Conservation (phyloP, 1,284 basidiomycete genomes). For the Melampsora americana region DNA sequence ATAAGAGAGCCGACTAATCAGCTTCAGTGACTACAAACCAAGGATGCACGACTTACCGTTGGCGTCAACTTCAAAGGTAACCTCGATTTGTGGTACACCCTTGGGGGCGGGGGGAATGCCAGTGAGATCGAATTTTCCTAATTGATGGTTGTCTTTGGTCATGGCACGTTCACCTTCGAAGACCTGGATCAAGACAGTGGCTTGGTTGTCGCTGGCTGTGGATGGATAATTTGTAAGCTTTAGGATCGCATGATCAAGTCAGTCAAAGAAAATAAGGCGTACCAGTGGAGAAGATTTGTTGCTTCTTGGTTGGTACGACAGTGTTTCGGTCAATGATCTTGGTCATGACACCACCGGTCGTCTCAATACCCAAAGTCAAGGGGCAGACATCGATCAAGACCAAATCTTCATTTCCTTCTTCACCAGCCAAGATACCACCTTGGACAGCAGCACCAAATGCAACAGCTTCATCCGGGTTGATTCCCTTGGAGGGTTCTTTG, state of each 20-base stretch:
- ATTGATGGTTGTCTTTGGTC: constrained; percentile 96
- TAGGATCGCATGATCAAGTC: not conserved
- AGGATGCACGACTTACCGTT: constrained; percentile 41
- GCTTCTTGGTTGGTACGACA: constrained; percentile 95
- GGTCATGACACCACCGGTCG: constrained; percentile 96
- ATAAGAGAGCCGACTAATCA: constrained; percentile 52
- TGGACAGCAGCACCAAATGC: constrained; percentile 97
- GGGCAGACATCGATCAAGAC: constrained; percentile 95
- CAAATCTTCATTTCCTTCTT: constrained; percentile 74
- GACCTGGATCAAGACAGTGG: constrained; percentile 75
- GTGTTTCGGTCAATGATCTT: constrained; percentile 96
- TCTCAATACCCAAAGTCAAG: constrained; percentile 93
- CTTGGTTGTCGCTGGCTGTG: constrained; percentile 86
- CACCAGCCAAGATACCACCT: constrained; percentile 89
- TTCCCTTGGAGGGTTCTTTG: constrained; percentile 87
- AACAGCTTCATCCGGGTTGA: constrained; percentile 62
- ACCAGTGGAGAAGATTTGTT: constrained; percentile 85
- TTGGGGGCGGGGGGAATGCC: constrained; percentile 90
- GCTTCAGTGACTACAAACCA: not conserved
- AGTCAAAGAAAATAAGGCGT: not conserved
- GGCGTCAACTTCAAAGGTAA: constrained; percentile 85
- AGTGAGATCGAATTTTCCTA: constrained; percentile 93
- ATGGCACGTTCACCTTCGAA: constrained; percentile 91
- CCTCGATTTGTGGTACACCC: constrained; percentile 91
- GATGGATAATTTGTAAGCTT: not conserved